Conservation (phyloP, 768 basidiomycete genomes). For the Boletus rufocinnamomeus region DNA sequence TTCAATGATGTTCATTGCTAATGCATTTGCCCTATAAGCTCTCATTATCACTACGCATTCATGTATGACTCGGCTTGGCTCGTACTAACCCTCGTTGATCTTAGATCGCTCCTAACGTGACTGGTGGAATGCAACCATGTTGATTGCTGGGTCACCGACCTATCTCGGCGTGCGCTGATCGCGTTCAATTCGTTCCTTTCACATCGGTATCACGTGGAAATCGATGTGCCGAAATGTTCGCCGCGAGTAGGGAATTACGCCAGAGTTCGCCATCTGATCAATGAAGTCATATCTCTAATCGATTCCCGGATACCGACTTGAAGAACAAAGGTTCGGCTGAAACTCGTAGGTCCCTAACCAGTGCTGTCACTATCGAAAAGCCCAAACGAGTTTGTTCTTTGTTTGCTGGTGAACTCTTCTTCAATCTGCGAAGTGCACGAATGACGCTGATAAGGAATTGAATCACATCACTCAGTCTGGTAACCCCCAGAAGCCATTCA, state of each 20-base stretch:
- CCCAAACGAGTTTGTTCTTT: slow-evolving; percentile 2
- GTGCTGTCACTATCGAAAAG: slow-evolving; percentile 8
- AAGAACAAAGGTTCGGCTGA: slow-evolving; percentile 5
- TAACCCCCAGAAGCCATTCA: slow-evolving; percentile 17
- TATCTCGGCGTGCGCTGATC: slow-evolving; percentile 8
- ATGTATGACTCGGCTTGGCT: slow-evolving; percentile 10
- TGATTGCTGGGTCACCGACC: not conserved
- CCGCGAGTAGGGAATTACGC: not conserved
- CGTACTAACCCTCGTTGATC: not conserved
- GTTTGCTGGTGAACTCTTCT: not conserved
- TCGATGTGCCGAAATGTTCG: not conserved
- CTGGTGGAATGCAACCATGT: not conserved
- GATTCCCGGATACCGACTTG: slow-evolving; percentile 9
- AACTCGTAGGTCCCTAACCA: slow-evolving; percentile 3
- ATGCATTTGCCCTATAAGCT: slow-evolving; percentile 4
- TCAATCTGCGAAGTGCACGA: not conserved
- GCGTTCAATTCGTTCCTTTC: not conserved
- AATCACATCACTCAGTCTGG: slow-evolving; percentile 21
- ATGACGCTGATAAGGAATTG: slow-evolving; percentile 19
- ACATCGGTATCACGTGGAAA: slow-evolving; percentile 6
- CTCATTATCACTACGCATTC: not conserved
- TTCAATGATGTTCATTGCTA: slow-evolving; percentile 11
- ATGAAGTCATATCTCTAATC: slow-evolving; percentile 8
- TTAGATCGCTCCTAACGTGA: slow-evolving; percentile 12
- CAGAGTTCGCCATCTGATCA: slow-evolving; percentile 5